Conservation (phyloP, 2,329 filamentous ascomycete genomes). For the Cytospora leucostoma region DNA sequence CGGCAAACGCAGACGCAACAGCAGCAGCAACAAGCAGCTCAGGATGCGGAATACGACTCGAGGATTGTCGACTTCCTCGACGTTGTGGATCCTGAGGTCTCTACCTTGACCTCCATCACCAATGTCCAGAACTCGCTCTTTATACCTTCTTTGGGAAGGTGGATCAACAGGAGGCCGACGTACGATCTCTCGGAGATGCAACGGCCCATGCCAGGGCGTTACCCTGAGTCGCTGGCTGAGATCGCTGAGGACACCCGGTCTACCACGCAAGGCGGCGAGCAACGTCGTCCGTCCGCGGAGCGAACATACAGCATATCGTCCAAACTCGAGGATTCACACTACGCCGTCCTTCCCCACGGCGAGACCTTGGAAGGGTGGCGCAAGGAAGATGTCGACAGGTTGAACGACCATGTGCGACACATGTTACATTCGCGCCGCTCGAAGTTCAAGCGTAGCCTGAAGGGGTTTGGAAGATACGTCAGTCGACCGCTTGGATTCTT, state of each 20-base stretch:
- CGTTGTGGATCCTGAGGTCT: slow-evolving; percentile 72
- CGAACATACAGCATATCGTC: slow-evolving; percentile 62
- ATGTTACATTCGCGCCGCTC: slow-evolving; percentile 82
- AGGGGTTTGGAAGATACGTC: slow-evolving; percentile 79
- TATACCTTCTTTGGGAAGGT: slow-evolving; percentile 75
- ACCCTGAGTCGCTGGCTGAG: slow-evolving; percentile 33
- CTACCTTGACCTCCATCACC: slow-evolving; percentile 79
- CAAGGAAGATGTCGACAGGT: slow-evolving; percentile 69
- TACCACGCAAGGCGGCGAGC: slow-evolving; percentile 31
- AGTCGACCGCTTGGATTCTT: slow-evolving; percentile 76
- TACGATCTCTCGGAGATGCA: slow-evolving; percentile 66
- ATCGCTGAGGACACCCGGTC: slow-evolving; percentile 26
- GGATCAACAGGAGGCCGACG: slow-evolving; percentile 75
- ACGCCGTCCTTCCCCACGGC: slow-evolving; percentile 78
- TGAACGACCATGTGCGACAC: slow-evolving; percentile 86
- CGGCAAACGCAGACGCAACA: slow-evolving; percentile 5
- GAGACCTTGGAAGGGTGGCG: slow-evolving; percentile 73
- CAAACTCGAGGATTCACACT: slow-evolving; percentile 67
- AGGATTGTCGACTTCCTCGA: slow-evolving; percentile 37
- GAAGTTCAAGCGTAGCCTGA: slow-evolving; percentile 76
- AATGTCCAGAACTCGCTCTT: slow-evolving; percentile 92
- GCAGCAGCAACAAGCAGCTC: neutral
- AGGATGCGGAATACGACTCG: slow-evolving; percentile 32
- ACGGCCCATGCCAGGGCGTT: slow-evolving; percentile 28
- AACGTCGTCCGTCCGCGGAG: slow-evolving; percentile 32